Evolutionary conservation across 23 red algal species (phyloP).

Genomic region (Chondrus crispus): DNA sequence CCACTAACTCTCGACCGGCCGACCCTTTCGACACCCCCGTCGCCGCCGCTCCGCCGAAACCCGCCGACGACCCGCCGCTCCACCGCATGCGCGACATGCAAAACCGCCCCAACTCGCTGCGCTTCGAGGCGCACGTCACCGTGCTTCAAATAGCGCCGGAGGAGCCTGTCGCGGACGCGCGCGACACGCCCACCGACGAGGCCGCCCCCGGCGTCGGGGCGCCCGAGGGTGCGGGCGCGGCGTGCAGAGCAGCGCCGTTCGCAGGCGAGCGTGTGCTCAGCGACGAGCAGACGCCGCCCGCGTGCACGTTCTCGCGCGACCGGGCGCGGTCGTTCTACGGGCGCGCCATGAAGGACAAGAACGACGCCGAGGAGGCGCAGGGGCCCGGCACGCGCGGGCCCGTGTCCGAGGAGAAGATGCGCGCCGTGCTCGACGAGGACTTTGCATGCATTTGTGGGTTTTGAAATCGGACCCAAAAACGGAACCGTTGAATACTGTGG

Average conservation of each 20-base stretch:
- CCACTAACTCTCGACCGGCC: not conserved
- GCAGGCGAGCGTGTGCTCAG: not conserved
- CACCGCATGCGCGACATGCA: too few relatives aligned
- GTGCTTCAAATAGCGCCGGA: too few relatives aligned
- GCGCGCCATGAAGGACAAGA: not conserved
- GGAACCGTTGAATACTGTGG: too few relatives aligned
- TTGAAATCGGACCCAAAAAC: too few relatives aligned
- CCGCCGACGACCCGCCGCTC: too few relatives aligned
- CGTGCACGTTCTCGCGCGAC: not conserved
- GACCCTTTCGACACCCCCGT: not conserved
- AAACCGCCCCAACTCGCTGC: too few relatives aligned
- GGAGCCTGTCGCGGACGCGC: too few relatives aligned
- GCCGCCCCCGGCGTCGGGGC: not conserved
- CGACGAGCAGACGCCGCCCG: not conserved
- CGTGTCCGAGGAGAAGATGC: not conserved
- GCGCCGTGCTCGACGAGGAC: not conserved
- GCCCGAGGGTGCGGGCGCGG: not conserved
- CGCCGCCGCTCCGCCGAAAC: not conserved
- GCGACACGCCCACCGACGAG: too few relatives aligned
- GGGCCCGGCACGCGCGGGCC: not conserved
- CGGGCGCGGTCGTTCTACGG: conserved; percentile 22
- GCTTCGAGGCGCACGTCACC: too few relatives aligned
- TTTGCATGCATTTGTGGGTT: too few relatives aligned
- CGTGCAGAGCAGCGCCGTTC: not conserved
- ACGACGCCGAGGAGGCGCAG: not conserved